Evolutionary conservation across 1,139 yeast genomes (phyloP), one percentile per base, ranked within the genome.

Genomic region (Candida glucosophila): DNA sequence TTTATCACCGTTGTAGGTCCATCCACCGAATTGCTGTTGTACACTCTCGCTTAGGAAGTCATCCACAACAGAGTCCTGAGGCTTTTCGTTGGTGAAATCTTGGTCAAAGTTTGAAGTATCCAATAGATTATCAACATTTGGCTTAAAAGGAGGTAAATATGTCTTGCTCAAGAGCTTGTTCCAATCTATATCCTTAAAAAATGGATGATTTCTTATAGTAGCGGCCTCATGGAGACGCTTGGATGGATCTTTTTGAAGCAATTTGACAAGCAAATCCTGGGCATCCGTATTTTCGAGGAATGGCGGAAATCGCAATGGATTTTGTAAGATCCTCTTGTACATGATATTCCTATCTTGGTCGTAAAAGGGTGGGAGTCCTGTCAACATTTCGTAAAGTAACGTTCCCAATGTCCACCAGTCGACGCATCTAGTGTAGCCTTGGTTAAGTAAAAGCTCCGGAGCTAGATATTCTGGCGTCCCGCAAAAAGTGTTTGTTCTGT

Each of bases 321-420:
- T 90, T 46, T 83, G 85, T 32, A 90, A 58, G 37, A 90, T 90
- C 59, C 88, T 90, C 46, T 83, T 76, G 59, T 90, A 90, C 98
- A 90, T 90, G 27, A 77, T 77, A 32, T 86, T 80, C n/a, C 81
- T 80, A 53, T 88, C 90, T 47, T 86, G 95, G 47, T 88, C 97
- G 49, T 83, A 90, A 49, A 86, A 90, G 24, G 96, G 96, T 6
- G 98, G 98, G 37, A 90, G 66, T 1, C 97, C 96, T 2, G 96
- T 86, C 36, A 92, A 69, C 98, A 90, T 90, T 52, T 90, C 98
- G 50, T 82, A 90, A 23, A 90, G 64, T 26, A 90, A 65, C 19
- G 90, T 90, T 19, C 98, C 98, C 37, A 90, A 64, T 2, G 97
- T 90, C 98, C 98, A 90, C 77, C 95, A 90, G 55, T 90, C 98